A percentile compares a stretch with the other conserved stretches of the same genome.
Evolutionary conservation across 2,329 filamentous ascomycete genomes (phyloP).

Genomic region (Colletotrichum sp.): DNA sequence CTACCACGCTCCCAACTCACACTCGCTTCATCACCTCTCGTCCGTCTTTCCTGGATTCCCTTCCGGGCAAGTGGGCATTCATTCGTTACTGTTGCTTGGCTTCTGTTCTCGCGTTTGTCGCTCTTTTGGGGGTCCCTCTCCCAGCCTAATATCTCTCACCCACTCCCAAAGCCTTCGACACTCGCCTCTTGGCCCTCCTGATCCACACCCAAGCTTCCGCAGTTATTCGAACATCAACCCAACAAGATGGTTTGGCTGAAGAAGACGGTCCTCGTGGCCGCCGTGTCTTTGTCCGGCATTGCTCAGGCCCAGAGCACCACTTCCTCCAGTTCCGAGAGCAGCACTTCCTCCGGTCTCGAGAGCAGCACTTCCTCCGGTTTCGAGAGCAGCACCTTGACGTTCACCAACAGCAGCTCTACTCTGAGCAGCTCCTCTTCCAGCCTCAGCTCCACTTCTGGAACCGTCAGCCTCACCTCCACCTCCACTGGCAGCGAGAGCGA

Average conservation of each 20-base stretch:
- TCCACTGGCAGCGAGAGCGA: not conserved
- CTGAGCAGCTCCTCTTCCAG: not conserved
- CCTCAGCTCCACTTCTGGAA: not conserved
- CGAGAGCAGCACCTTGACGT: not conserved
- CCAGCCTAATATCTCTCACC: not conserved
- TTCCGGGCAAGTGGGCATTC: conserved; percentile 9
- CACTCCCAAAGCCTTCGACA: not conserved
- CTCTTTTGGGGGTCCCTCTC: not conserved
- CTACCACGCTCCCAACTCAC: not conserved
- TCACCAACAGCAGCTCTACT: not conserved
- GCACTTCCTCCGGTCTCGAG: not conserved
- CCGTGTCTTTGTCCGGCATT: not conserved
- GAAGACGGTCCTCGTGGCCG: not conserved
- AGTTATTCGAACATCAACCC: not conserved
- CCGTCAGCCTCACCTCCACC: not conserved
- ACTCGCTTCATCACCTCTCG: conserved; percentile 1
- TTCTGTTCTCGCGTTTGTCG: not conserved
- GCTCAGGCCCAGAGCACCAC: not conserved
- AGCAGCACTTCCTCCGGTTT: not conserved
- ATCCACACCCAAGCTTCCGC: not conserved
- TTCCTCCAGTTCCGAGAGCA: no score
- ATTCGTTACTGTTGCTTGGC: conserved; percentile 7
- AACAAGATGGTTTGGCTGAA: conserved; percentile 7
- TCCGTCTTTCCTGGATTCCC: not conserved
- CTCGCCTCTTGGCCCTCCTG: not conserved